phyloP scores from a whole-genome alignment of 1,139 yeast species.

The Starmera stellimalicola region DNA sequence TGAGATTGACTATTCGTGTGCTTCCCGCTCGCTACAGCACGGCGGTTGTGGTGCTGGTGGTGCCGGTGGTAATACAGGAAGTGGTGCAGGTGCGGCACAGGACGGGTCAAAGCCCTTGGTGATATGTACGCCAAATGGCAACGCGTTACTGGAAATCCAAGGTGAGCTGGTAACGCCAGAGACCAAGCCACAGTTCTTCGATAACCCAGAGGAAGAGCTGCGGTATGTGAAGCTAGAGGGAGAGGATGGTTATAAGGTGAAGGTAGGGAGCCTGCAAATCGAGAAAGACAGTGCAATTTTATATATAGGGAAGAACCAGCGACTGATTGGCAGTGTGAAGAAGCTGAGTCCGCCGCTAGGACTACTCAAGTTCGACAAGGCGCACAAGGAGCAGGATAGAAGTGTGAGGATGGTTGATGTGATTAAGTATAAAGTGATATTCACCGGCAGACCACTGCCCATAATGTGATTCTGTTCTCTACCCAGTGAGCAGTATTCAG shows the following conservation, averaged over 20 bases:
- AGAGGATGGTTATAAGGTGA: conserved; percentile 35
- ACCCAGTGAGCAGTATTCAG: no score
- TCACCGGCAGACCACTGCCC: conserved; percentile 62
- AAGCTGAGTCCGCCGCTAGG: conserved; percentile 55
- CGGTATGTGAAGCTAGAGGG: conserved; percentile 29
- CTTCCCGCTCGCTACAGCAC: conserved; percentile 15
- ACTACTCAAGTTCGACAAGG: conserved; percentile 36
- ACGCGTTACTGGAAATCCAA: conserved; percentile 56
- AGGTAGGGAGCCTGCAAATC: conserved; percentile 50
- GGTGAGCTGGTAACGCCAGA: conserved; percentile 56
- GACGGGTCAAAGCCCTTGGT: conserved; percentile 16
- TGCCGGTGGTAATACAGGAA: no score
- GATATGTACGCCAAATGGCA: conserved; percentile 47
- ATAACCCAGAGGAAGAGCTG: conserved; percentile 17
- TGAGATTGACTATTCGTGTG: conserved; percentile 25
- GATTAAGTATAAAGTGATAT: conserved; percentile 44
- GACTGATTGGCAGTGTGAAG: conserved; percentile 49
- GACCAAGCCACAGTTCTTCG: conserved; percentile 23
- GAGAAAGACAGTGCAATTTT: conserved; percentile 45
- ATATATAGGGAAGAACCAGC: conserved; percentile 56
- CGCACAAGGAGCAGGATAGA: conserved; percentile 15
- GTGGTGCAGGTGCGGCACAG: background rate
- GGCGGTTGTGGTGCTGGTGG: no score
- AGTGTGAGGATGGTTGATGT: conserved; percentile 45
- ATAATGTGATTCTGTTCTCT: conserved; percentile 39